Evolutionary conservation across 495 filamentous ascomycete genomes (phyloP), one percentile per base, ranked within the genome.

Genomic region (Talaromyces trachyspermus): DNA sequence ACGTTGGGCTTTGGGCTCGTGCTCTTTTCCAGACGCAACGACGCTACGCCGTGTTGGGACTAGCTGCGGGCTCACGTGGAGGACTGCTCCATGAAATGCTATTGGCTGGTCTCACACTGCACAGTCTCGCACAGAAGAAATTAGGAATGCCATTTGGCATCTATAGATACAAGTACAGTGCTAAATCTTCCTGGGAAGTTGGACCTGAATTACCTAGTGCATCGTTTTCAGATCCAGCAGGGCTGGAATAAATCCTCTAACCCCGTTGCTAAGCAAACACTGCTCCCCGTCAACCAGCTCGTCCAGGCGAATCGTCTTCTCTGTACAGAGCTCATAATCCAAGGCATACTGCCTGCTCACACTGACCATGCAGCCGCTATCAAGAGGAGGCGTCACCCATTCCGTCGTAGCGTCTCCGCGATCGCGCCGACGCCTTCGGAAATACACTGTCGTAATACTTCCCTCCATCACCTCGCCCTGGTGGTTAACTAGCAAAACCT

Each of bases 231-330:
- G 36, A 38, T 61, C 54, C 7, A 71, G 30, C 41, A 58, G 56
- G 20, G 74, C 75, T 22, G 50, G 62, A 12, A 81, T 73, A 55
- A 91, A 95, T 0, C 88, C 89, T 50, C 84, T 72, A n/a, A 86
- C 85, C 0, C 84, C 87, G 61, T 89, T 95, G 55, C 87, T 92
- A 49, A 95, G 65, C 82, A 86, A 89, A 51, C 87, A 84, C 45
- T 78, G 73, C 60, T 95, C 88, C 3, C 83, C 86, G 54, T 86
- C 71, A 9, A 77, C 57, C 14, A 95, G 59, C 9, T 76, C 78
- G 14, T 72, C 58, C 2, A 56, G 69, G 8, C 43, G 55, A 14
- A 92, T 69, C 2, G 68, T 55, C 35, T 76, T 70, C 56, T 94
- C 86, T n/a, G 69, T 62, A 59, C 86, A 77, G 66, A 75, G 67